Base-by-base conservation (phyloP, 768 basidiomycete genomes). In the Suillus ampliporus region DNA sequence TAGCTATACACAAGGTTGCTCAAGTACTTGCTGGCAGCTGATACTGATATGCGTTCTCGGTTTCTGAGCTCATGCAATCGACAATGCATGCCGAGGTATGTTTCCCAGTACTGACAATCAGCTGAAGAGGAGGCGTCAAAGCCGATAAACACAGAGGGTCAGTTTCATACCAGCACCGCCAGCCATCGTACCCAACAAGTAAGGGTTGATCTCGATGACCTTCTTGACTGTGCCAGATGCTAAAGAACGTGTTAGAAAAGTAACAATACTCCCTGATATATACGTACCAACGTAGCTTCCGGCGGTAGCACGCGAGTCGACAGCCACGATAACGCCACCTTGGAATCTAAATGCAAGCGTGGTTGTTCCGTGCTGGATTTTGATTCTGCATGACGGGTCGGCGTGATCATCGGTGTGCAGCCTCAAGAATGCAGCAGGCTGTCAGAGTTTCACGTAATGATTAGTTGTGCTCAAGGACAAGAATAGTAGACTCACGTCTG, bases 151-250 rank as follows among this genome's bases (percentile, higher is more conserved):
- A 52, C 60, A 60, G 13, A 64, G 41, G 60, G 2, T 41, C 38
- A 19, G 58, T 26, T 57, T 82, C 84, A 67, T 72, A 89, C 95
- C 97, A 69, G 97, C 97, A 77, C 97, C 97, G 78, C 97, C 97
- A 65, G 97, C 97, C 97, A 99, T 99, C 2, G 97, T 99, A 64
- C 97, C 97, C n/a, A 99, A 85, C 56, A 99, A 79, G 80, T 95
- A 99, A 46, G 94, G 94, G 80, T 99, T 99, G 78, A 99, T 99
- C 81, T 99, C 97, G 69, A 99, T 99, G 66, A 99, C 96, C 83
- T 98, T 99, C 84, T 97, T 99, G 65, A 99, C 94, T 17, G 97
- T 99, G 59, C 97, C 96, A 21, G 90, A 94, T 0, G 97, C 97
- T 98, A 72, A 1, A 40, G 21, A 43, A 23, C 38, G 50, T 19